Evolutionary conservation across 2,329 filamentous ascomycete species (phyloP), one percentile per base, ranked within the genome.

Genomic region (Coniochaeta sp.): DNA sequence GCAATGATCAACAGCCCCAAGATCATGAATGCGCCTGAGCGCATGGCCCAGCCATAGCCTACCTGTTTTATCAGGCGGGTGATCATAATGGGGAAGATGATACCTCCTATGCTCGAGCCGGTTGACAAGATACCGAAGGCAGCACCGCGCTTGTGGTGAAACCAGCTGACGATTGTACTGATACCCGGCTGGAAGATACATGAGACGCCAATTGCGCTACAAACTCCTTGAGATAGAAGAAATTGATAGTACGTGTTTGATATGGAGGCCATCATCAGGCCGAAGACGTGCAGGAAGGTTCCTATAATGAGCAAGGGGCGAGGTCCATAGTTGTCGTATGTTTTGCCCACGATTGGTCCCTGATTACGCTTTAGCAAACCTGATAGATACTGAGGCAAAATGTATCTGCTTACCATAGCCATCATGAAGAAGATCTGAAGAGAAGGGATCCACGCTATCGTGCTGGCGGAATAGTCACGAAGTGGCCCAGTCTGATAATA

Each of bases 281-380:
- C 76, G 55, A 84, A 77, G 26, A 84, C 74, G 62, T 81, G 77
- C 59, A 81, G 67, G 63, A 81, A 65, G 5, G 79, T 79, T 33
- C 85, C 85, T 58, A 72, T 65, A 19, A 80, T 63, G 16, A 88
- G 73, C 4, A 90, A 74, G 61, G 76, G 81, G 43, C 79, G 78
- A 0, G 88, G 85, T 1, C 88, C 88, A 64, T 84, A 83, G 63
- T 77, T 82, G 70, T 91, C 88, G 65, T 83, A 89, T 12, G 88
- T 55, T 44, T 81, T 83, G 1, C 89, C 88, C 58, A 76, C 59
- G 76, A 85, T 61, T 71, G 61, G 54, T 59, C 57, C 36, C 26
- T 61, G 55, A 31, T 55, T 14, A n/a, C 8, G 9, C 22, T 24
- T 40, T 12, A 59, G 34, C 12, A 6, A 36, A 9, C 7, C 34